Conservation (phyloP, 352 stramenopile genomes). For the Pythium periplocum region DNA sequence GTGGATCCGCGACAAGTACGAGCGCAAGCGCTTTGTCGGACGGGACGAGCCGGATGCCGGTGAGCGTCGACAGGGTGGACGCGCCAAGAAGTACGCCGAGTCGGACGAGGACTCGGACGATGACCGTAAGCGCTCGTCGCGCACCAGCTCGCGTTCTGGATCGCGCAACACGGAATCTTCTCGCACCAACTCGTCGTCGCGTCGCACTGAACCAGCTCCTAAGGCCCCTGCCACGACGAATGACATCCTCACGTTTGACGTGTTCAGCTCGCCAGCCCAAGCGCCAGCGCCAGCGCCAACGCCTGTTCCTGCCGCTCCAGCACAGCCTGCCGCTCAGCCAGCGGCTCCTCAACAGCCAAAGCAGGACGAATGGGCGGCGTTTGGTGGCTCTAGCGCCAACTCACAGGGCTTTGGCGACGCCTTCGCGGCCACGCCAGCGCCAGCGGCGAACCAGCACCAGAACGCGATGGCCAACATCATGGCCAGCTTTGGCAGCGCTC, state of each 20-base stretch:
- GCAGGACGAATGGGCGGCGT: constrained; percentile 75
- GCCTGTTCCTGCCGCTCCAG: constrained; percentile 13
- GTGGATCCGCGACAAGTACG: constrained; percentile 90
- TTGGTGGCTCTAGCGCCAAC: constrained; percentile 48
- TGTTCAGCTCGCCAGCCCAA: constrained; percentile 39
- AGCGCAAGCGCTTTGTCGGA: constrained; percentile 74
- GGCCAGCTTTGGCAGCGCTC: constrained; percentile 61
- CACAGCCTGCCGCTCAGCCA: background rate
- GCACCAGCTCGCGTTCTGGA: constrained; percentile 20
- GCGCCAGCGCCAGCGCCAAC: constrained; percentile 13
- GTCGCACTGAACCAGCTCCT: constrained; percentile 25
- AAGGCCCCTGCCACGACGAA: constrained; percentile 26
- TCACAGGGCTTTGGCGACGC: constrained; percentile 30
- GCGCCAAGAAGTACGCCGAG: constrained; percentile 34
- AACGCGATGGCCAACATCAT: constrained; percentile 87
- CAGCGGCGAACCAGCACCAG: constrained; percentile 36
- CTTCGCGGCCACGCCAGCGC: constrained; percentile 34
- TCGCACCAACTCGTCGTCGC: constrained; percentile 22
- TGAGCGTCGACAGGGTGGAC: constrained; percentile 1
- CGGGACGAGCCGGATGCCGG: constrained; percentile 31
- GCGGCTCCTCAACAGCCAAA: constrained; percentile 13
- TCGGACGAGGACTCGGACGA: constrained; percentile 36
- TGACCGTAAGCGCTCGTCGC: constrained; percentile 22
- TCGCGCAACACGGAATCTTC: constrained; percentile 1
- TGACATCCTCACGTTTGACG: constrained; percentile 74